Evolutionary conservation across 2,329 filamentous ascomycete genomes (phyloP).

Genomic region (Myrmaecium sp.): DNA sequence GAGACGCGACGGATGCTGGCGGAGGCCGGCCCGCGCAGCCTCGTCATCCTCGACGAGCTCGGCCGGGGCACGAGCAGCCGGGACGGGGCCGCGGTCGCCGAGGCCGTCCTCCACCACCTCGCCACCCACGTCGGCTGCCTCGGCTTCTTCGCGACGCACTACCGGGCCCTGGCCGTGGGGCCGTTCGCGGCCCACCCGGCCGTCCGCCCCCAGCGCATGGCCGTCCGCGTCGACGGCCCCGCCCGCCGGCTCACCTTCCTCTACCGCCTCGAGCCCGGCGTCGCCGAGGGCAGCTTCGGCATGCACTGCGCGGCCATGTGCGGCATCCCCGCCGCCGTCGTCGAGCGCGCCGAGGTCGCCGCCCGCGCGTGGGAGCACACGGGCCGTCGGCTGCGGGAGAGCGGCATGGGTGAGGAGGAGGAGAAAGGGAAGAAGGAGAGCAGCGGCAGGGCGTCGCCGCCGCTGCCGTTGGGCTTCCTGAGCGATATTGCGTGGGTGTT

Average conservation of each 20-base stretch:
- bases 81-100: conserved; percentile 89
- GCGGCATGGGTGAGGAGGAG: conserved; percentile 64
- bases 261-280: conserved; percentile 83
- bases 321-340: conserved; percentile 68
- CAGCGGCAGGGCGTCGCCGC: too few species aligned
- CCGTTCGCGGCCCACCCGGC: conserved; percentile 87
- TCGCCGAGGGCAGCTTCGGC: conserved; percentile 91
- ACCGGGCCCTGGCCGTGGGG: conserved; percentile 79
- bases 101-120: conserved; percentile 92
- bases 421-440: conserved; percentile 51
- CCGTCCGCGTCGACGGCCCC: conserved; percentile 77
- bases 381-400: conserved; percentile 73
- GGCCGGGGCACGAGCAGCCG: conserved; percentile 90
- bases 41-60: conserved; percentile 93
- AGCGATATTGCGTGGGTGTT: conserved; percentile 75
- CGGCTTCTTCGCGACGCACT: conserved; percentile 96
- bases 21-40: conserved; percentile 80
- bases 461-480: conserved; percentile 69
- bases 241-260: conserved; percentile 85
- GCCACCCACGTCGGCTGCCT: conserved; percentile 84
- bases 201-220: conserved; percentile 75
- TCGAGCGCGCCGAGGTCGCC: conserved; percentile 73
- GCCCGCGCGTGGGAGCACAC: conserved; percentile 93
- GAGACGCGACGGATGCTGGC: conserved; percentile 97
- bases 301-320: conserved; percentile 99